Evolutionary conservation across 2,329 filamentous ascomycete species (phyloP), one percentile per base, ranked within the genome.

Genomic region (Diaporthe vexans): DNA sequence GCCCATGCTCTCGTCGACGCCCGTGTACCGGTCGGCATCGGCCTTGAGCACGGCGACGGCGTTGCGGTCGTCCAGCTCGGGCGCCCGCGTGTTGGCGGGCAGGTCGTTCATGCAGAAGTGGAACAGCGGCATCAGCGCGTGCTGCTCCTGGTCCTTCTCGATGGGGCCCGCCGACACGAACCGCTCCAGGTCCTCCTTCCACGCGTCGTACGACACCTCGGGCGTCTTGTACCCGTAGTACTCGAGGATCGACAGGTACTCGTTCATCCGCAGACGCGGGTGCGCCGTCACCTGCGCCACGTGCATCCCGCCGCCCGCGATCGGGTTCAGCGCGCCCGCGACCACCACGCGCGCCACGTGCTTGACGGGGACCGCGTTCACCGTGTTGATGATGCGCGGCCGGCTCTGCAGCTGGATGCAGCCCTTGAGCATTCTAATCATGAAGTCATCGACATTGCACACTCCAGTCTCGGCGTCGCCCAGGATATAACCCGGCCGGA

Each of bases 311-410:
- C 72, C 79, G 5, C 80, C 77, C 9, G 48, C 46, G 0, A 91
- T 87, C 0, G 92, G 92, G 79, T 92, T 89, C 78, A 97, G 88
- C 0, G 91, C 89, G 7, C 92, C 87, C 0, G 95, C 94, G 24
- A 95, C 91, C 35, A 97, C 93, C 10, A 97, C 90, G n/a, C 91
- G 88, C 1, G 93, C 90, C 48, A 98, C 95, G 77, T 97, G 94
- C 76, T 91, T 91, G 35, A 98, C 95, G 0, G 96, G 95, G 0
- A 98, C 94, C 82, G 93, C 91, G 85, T 98, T 98, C 83, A 98
- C 91, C 0, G 94, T 94, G 85, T 98, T 98, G 81, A 88, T 84
- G 78, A 98, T 97, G 77, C 90, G 88, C 1, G 95, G 96, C 0
- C 94, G 89, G 3, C 88, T 87, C 3, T 86, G 86, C 3, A 98